These are phyloP conservation scores for Chalciporus piperatus DNA, from an alignment of 768 basidiomycete genomes.

Conservation along the genomic window DNA sequence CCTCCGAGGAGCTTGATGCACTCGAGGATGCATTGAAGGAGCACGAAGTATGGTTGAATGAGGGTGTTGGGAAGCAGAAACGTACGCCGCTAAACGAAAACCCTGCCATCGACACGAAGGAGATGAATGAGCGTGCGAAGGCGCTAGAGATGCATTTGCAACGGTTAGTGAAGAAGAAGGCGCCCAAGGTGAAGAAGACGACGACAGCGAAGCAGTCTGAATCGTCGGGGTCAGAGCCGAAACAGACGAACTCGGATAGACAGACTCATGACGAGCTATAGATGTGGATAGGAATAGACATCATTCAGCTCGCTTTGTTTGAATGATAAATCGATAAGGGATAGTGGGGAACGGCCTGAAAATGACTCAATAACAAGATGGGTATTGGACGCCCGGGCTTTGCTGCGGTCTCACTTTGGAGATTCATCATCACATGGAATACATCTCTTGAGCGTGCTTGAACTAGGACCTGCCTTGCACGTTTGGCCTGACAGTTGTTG, in stretches of 20 bases:
- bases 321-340: too few relatives aligned
- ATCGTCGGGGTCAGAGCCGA: slow-evolving; percentile 18
- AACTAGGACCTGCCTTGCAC: too few relatives aligned
- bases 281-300: slow-evolving; percentile 20
- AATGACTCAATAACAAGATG: too few relatives aligned
- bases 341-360: too few relatives aligned
- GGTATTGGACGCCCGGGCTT: too few relatives aligned
- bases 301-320: not conserved
- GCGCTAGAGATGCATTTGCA: slow-evolving; percentile 72
- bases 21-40: slow-evolving; percentile 77
- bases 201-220: slow-evolving; percentile 22
- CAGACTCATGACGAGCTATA: slow-evolving; percentile 31
- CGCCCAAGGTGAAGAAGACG: slow-evolving; percentile 57
- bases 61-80: slow-evolving; percentile 82
- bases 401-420: too few relatives aligned
- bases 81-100: slow-evolving; percentile 68
- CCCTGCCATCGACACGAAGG: slow-evolving; percentile 80
- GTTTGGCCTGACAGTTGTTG: too few relatives aligned
- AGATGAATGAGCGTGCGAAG: slow-evolving; percentile 84
- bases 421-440: too few relatives aligned
- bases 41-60: slow-evolving; percentile 81
- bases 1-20: slow-evolving; percentile 75
- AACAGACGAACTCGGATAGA: slow-evolving; percentile 15
- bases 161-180: slow-evolving; percentile 65
- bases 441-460: too few relatives aligned